Evolutionary conservation across 441 rosid genomes (phyloP).

Genomic region (Corymbia citriodora): DNA sequence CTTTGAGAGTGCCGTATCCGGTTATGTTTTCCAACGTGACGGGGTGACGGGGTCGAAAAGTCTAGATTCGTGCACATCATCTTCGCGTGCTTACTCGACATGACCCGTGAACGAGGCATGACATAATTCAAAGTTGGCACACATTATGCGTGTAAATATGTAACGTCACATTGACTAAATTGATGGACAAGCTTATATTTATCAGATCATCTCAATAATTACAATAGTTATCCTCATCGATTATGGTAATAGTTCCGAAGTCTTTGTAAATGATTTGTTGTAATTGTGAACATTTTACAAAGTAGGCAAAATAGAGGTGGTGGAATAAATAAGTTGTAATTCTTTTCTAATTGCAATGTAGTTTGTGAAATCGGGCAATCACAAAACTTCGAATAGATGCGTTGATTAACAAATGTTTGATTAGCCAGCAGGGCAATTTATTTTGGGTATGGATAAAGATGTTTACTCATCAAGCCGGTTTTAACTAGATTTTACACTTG

Average conservation of each 20-base stretch:
- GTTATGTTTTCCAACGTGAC: fast-evolving
- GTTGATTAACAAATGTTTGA: not conserved
- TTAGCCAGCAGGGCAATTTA: not conserved
- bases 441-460: not conserved
- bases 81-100: not conserved
- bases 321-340: not conserved
- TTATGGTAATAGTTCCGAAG: not conserved
- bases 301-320: fast-evolving
- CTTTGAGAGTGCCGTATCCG: fast-evolving
- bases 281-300: not conserved
- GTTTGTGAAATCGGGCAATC: not conserved
- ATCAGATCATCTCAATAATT: not conserved
- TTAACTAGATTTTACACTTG: not conserved
- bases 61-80: not conserved
- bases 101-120: not conserved
- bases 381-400: not conserved
- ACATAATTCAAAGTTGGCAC: not conserved
- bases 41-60: not conserved
- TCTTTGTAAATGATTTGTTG: not conserved
- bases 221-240: not conserved
- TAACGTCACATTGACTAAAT: not conserved
- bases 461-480: not conserved
- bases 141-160: not conserved
- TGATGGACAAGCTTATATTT: not conserved
- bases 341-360: not conserved